Conservation (phyloP, 1,284 basidiomycete genomes). For the Neonothopanus nambi region DNA sequence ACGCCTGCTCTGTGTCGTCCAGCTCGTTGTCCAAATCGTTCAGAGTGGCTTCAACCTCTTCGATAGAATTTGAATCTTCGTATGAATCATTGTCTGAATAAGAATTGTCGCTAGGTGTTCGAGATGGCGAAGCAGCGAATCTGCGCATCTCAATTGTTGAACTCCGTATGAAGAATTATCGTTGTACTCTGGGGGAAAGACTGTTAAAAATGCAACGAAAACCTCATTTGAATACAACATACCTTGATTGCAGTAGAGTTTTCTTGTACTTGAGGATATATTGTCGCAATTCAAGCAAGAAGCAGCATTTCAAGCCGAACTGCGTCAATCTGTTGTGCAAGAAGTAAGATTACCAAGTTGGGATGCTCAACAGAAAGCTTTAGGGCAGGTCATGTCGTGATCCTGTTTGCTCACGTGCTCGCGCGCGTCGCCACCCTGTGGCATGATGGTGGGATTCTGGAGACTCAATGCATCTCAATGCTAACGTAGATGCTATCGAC, state of each 20-base stretch:
- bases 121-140: slow-evolving; percentile 11
- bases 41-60: slow-evolving; percentile 69
- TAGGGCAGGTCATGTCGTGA: slow-evolving; percentile 21
- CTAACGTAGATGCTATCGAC: too few relatives aligned
- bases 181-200: not conserved
- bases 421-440: too few relatives aligned
- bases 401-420: slow-evolving; percentile 7
- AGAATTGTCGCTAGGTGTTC: slow-evolving; percentile 11
- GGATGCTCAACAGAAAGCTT: slow-evolving; percentile 11
- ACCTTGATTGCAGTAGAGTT: not conserved
- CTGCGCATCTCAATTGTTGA: slow-evolving; percentile 7
- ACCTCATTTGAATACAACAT: not conserved
- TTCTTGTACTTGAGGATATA: not conserved
- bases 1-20: slow-evolving; percentile 57
- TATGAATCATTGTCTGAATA: slow-evolving; percentile 35
- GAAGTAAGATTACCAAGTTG: not conserved
- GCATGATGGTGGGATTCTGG: too few relatives aligned
- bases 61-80: slow-evolving; percentile 47
- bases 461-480: too few relatives aligned
- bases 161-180: not conserved
- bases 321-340: not conserved
- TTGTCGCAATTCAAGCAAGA: not conserved
- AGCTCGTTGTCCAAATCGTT: slow-evolving; percentile 65
- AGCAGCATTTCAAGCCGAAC: slow-evolving; percentile 1
- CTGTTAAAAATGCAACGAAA: not conserved